Percentiles rank a stretch among this genome's conserved stretches.
Evolutionary conservation across 306 rosid genomes (phyloP).

Genomic region (Morella rubra): DNA sequence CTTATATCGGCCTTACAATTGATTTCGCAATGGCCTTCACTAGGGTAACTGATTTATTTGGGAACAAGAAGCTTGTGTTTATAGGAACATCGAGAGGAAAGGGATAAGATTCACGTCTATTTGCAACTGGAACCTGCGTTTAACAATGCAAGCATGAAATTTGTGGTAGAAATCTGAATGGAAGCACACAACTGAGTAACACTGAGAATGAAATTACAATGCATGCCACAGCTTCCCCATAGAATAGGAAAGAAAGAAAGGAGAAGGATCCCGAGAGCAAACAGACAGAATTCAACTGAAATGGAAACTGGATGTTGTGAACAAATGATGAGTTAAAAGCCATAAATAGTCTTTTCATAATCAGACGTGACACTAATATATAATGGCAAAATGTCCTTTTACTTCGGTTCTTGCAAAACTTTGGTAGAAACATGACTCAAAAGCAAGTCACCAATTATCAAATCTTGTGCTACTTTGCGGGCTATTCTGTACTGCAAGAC

Average conservation of each 20-base stretch:
- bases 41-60: constrained; percentile 78
- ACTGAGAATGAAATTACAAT: not conserved
- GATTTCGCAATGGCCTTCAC: constrained; percentile 91
- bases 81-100: constrained; percentile 88
- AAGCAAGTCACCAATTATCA: not conserved
- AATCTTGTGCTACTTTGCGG: not conserved
- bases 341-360: not conserved
- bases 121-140: constrained; percentile 90
- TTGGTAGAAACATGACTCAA: constrained; percentile 6
- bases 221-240: not conserved
- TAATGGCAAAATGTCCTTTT: not conserved
- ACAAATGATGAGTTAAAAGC: not conserved
- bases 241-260: not conserved
- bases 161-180: not conserved
- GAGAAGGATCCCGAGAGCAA: not conserved
- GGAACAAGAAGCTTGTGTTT: constrained; percentile 89
- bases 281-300: not conserved
- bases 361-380: not conserved
- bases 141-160: constrained; percentile 31
- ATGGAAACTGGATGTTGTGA: not conserved
- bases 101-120: constrained; percentile 93
- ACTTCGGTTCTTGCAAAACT: constrained; percentile 4
- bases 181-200: not conserved
- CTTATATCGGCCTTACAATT: constrained; percentile 61
- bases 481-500: no score